Evolutionary conservation across 129 eudicot genomes (phyloP), one percentile per base, ranked within the genome.

Genomic region (Chrysanthemum seticuspe): DNA sequence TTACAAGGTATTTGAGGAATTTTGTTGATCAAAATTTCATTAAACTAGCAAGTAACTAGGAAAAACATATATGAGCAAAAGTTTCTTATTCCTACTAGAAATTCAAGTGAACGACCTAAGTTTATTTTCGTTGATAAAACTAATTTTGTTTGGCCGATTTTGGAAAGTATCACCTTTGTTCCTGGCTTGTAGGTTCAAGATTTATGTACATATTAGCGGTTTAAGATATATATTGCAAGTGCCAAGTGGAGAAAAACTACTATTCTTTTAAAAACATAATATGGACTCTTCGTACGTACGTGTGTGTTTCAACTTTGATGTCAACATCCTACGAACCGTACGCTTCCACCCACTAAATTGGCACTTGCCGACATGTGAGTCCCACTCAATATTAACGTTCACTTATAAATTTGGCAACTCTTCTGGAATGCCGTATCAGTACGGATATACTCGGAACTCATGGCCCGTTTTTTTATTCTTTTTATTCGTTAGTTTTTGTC

Each of bases 311-410:
- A 67, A 25, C 68, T 3, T 6, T n/a, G 7, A 62, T 53, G 75
- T 68, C 70, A 62, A 50, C 71, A 68, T 57, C 75, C 74, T 67
- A 67, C 62, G 74, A 59, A 49, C 68, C 74, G 49, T 76, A 76
- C 80, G 50, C 80, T 68, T 59, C 63, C 75, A 76, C 75, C 80
- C 75, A 76, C 70, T 75, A 68, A 47, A 68, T 68, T 68, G 75
- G 80, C 59, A 76, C 68, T 58, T 49, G 70, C 62, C 75, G 70
- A 68, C 75, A 48, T 29, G 75, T 49, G 63, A 69, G 63, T 19
- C 75, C 70, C 52, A 13, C 62, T 36, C 67, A 12, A 40, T 6
- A 40, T 36, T 5, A 36, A 36, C 44, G 8, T 36, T 36, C 51
- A 13, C 61, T 36, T 76, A 29, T 64, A 6, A 52, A 65, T n/a